Evolutionary conservation across 371 early-diverging fungal species (phyloP), one percentile per base, ranked within the genome.

Genomic region (Basidiobolus meristosporus): DNA sequence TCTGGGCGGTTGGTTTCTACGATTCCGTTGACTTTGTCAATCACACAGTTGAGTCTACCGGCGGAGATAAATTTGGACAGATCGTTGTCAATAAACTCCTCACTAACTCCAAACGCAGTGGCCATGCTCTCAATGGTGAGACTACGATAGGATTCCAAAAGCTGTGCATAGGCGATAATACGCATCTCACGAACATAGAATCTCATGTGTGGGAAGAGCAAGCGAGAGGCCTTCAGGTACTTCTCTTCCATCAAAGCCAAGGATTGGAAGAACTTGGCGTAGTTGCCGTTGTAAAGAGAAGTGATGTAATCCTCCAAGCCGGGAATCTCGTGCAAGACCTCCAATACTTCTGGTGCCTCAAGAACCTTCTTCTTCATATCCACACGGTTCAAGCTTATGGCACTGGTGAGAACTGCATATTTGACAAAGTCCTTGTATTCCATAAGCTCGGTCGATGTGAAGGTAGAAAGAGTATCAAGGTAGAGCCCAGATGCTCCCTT

Each of bases 171-270:
- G 30, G 82, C 90, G 29, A 82, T 73, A 40, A 99, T 90, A 48
- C 95, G 84, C 97, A 99, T 95, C 56, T 98, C 98, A 32, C 92
- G 86, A 11, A 86, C 82, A 51, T 89, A 91, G 63, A 67, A 96
- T 5, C 77, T 74, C 60, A 74, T 73, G 50, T 98, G 98, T 17
- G 77, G 62, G 60, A 60, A 63, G 17, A 93, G 64, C 43, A 77
- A 80, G 45, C 81, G 63, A 38, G 57, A 70, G 15, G 57, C 60
- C 31, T 55, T 57, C 7, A 67, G 41, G 43, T 65, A 65, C n/a
- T 44, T 44, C 33, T 55, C 46, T 50, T 73, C 72, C 19, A 70
- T 44, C 30, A 63, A 60, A 32, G 75, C 63, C 52, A 89, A 59
- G 11, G 81, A 57, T 31, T 57, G 58, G 68, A 99, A 97, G 60